Conservation (phyloP, 768 basidiomycete genomes). For the Leccinum incarnatum region DNA sequence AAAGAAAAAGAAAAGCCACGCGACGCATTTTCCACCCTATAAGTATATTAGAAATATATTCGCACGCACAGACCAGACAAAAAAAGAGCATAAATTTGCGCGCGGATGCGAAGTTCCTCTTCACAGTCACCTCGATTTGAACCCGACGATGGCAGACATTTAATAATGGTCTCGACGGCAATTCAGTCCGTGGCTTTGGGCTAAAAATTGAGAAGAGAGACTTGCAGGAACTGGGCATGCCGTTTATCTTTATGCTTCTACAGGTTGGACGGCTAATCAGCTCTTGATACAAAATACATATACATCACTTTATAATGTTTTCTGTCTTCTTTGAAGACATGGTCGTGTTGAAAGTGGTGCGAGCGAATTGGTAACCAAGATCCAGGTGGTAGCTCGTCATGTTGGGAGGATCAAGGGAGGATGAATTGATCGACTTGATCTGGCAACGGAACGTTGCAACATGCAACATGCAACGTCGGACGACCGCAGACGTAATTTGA, state of each 20-base stretch:
- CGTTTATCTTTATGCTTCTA: slow-evolving; percentile 45
- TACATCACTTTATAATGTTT: neutral
- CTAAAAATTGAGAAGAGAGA: slow-evolving; percentile 49
- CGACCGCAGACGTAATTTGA: neutral
- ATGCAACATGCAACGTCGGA: neutral
- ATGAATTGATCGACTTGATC: slow-evolving; percentile 3
- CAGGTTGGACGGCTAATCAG: slow-evolving; percentile 70
- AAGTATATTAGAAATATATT: slow-evolving; percentile 14
- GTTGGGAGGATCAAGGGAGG: neutral
- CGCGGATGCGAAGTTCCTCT: slow-evolving; percentile 17
- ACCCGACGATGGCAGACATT: slow-evolving; percentile 29
- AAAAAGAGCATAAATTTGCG: slow-evolving; percentile 25
- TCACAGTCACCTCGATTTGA: slow-evolving; percentile 43
- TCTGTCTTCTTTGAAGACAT: neutral
- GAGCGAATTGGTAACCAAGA: neutral
- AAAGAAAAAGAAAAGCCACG: slow-evolving; percentile 11
- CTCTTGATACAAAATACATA: slow-evolving; percentile 43
- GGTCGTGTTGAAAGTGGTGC: neutral
- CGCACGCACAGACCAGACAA: slow-evolving; percentile 53
- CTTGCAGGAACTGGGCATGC: slow-evolving; percentile 67
- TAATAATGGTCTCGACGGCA: slow-evolving; percentile 22
- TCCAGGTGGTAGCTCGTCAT: neutral
- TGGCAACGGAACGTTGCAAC: neutral
- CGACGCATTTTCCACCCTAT: neutral
- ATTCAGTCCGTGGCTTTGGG: slow-evolving; percentile 11